phyloP scores from a whole-genome alignment of 805 yeast genomes.

The Candida broadrunensis region DNA sequence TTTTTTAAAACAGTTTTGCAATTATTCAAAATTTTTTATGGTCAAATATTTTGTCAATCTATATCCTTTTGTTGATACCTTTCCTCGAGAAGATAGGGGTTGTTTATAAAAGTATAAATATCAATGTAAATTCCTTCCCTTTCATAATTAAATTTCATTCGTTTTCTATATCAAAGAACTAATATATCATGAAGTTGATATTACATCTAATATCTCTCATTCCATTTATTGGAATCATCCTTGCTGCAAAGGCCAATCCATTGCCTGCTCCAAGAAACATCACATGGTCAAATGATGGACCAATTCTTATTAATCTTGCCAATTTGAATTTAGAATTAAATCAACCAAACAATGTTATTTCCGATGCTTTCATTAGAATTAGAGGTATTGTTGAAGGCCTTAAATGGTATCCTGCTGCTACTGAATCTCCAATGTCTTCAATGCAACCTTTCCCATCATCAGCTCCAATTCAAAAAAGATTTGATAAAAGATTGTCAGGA shows the following conservation, averaged over 20 bases:
- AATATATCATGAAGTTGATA: neutral
- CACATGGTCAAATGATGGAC: conserved; percentile 14
- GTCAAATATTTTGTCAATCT: too few relatives aligned
- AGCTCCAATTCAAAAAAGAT: neutral
- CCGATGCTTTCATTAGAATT: conserved; percentile 5
- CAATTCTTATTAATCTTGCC: conserved; percentile 5
- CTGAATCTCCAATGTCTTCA: conserved; percentile 17
- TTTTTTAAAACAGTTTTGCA: too few relatives aligned
- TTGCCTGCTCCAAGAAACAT: conserved; percentile 20
- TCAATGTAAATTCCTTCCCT: too few relatives aligned
- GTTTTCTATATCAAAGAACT: too few relatives aligned
- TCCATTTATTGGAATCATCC: neutral
- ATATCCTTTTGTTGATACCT: too few relatives aligned
- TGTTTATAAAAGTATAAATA: too few relatives aligned
- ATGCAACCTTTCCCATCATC: neutral
- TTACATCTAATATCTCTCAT: neutral
- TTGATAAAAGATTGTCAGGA: neutral
- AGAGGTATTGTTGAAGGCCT: conserved; percentile 12
- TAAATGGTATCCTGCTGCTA: conserved; percentile 35
- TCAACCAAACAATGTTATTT: conserved; percentile 1
- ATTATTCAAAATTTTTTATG: too few relatives aligned
- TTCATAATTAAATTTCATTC: too few relatives aligned
- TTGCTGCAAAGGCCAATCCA: conserved; percentile 18
- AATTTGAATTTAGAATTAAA: neutral
- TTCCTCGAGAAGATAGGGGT: too few relatives aligned